Evolutionary conservation across 345 rosid species (phyloP).

Genomic region (Carallia brachiata): DNA sequence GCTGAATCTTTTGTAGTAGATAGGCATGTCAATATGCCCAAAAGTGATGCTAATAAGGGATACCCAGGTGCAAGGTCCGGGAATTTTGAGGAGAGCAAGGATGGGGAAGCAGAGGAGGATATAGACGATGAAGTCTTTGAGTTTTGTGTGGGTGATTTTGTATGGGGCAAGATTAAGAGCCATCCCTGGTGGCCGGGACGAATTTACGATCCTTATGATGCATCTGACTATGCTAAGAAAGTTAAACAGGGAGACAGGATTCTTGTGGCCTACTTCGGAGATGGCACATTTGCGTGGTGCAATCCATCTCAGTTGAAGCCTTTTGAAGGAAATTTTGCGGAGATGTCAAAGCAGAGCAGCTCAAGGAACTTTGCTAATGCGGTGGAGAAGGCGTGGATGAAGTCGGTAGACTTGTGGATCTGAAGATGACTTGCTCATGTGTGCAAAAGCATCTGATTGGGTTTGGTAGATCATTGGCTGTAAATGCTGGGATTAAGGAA

Average conservation of each 20-base stretch:
- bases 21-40: slow-evolving; percentile 8
- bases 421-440: slow-evolving; percentile 61
- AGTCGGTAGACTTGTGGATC: slow-evolving; percentile 61
- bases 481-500: slow-evolving; percentile 66
- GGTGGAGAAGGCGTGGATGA: slow-evolving; percentile 55
- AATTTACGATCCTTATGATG: slow-evolving; percentile 66
- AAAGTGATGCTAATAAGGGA: slow-evolving; percentile 12
- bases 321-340: slow-evolving; percentile 63
- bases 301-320: slow-evolving; percentile 74
- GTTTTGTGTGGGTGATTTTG: slow-evolving; percentile 76
- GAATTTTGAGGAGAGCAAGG: slow-evolving; percentile 11
- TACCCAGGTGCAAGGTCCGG: slow-evolving; percentile 13
- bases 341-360: slow-evolving; percentile 51
- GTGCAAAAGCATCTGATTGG: slow-evolving; percentile 34
- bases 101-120: slow-evolving; percentile 27
- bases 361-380: slow-evolving; percentile 53
- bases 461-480: slow-evolving; percentile 37
- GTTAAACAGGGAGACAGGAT: slow-evolving; percentile 47
- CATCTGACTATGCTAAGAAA: slow-evolving; percentile 69
- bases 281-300: slow-evolving; percentile 91
- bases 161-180: slow-evolving; percentile 89
- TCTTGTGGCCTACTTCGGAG: slow-evolving; percentile 88
- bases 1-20: slow-evolving; percentile 16
- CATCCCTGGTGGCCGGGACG: slow-evolving; percentile 99
- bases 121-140: slow-evolving; percentile 35